phyloP scores from a whole-genome alignment of 23 red algal genomes.

The Agarophyton chilense region DNA sequence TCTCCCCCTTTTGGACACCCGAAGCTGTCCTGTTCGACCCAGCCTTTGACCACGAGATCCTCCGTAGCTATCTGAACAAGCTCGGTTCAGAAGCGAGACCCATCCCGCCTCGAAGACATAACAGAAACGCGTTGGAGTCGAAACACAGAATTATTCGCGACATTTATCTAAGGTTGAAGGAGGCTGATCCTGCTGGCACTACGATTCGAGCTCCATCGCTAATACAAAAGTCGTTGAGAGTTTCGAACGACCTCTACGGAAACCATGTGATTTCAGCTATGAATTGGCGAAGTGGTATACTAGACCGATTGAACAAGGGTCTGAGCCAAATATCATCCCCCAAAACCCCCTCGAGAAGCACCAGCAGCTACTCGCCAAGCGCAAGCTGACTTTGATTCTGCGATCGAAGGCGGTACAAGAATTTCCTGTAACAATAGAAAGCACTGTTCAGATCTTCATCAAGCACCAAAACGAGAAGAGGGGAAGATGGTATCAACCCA shows the following conservation, averaged over 20 bases:
- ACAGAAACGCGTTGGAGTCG: conserved; percentile 57
- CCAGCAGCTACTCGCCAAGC: background rate
- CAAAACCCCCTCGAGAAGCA: background rate
- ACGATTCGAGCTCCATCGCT: background rate
- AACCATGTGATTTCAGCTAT: background rate
- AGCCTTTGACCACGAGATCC: background rate
- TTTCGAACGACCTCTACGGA: conserved; percentile 50
- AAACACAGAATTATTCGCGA: conserved; percentile 58
- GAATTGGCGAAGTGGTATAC: conserved; percentile 39
- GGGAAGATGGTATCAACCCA: background rate
- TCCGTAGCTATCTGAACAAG: background rate
- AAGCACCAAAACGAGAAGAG: background rate
- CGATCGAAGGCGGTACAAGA: conserved; percentile 19
- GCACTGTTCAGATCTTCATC: conserved; percentile 15
- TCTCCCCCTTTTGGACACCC: conserved; percentile 28
- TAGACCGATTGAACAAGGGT: background rate
- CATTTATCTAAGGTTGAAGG: conserved; percentile 32
- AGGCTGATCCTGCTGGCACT: background rate
- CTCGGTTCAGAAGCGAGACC: background rate
- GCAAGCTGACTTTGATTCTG: conserved; percentile 40
- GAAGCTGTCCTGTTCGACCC: conserved; percentile 16
- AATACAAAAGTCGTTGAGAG: background rate
- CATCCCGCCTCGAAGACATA: conserved; percentile 53
- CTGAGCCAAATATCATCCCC: background rate
- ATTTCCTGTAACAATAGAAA: background rate